Evolutionary conservation across 1,139 yeast genomes (phyloP), one percentile per base, ranked within the genome.

Genomic region (Debaryomyces nepalensis): DNA sequence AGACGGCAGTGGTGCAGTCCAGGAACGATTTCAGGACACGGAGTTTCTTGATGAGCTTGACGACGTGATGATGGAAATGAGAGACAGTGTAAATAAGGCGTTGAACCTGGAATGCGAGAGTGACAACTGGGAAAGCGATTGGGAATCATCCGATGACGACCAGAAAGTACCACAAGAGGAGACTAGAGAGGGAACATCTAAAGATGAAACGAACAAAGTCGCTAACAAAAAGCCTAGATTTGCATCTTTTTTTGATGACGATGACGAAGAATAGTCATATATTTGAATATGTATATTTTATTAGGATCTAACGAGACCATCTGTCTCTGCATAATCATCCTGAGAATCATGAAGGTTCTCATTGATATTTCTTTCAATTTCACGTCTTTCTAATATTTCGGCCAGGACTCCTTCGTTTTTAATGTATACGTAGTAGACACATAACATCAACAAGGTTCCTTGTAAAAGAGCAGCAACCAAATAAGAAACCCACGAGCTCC

Each of bases 401-500:
- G 70, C 68, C 31, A 53, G 49, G 18, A 59, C 36, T 0, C 68
- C 69, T 22, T 57, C 57, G 23, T 56, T 52, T 41, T 50, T 57
- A 45, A 65, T 60, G 50, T 68, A 66, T 45, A 67, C 69, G 44
- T 69, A 70, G 52, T 70, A 70, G 37, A 70, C 59, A 49, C 75
- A 70, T 53, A 70, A 60, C 10, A 53, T 38, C 50, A 67, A 64
- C 46, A 68, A 36, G 5, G 48, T 46, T 0, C 84, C 80, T 62
- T 89, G 96, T 20, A 86, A 61, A 2, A 68, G 51, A 0, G 93
- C 93, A 0, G 95, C 91, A 0, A 84, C 77, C 39, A 87, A 73
- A 54, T 84, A 86, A 4, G 95, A 87, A 24, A 87, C 63, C 95
- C 95, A 88, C 5, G 91, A 81, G 52, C 95, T 85, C 96, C 96